Base-by-base conservation (phyloP, 2,329 filamentous ascomycete genomes). In the Sphaerulina vaccinii region DNA sequence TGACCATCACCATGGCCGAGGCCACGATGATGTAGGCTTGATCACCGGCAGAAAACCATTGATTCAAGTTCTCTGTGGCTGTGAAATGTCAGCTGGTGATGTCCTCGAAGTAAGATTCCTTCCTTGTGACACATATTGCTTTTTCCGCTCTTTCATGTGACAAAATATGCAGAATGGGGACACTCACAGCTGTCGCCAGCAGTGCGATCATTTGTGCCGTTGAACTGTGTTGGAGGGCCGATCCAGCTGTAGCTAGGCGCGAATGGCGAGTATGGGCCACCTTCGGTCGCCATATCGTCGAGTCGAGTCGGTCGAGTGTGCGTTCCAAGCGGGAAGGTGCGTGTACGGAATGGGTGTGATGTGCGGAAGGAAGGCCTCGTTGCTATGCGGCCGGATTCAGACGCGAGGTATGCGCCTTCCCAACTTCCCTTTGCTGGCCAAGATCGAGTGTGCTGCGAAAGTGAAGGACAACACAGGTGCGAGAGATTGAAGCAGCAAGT, bases 1-100 rank as follows among this genome's bases (percentile, higher is more conserved):
- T 99, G 74, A 96, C 76, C 75, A 97, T 75, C 60, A 97, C 92
- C 86, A 97, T 95, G 70, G 88, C 91, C 55, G 91, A 83, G 55
- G 88, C 80, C 65, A 97, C 73, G 71, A 97, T 80, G 72, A 97
- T 97, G 77, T 88, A 97, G 69, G 91, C 89, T 75, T 91, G 87
- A 73, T 99, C 93, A 66, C 93, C 93, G 5, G 90, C 78, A 62
- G 88, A 81, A 74, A 87, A 97, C 89, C 90, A 95, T 83, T 95
- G 90, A 79, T 97, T 97, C 69, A 96, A 73, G 75, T 97, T 96
- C 67, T 89, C 85, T 68, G 77, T 81, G 63, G 79, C 91, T 96
- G 69, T 60, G 52, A 29, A 35, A 39, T 29, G 45, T 56, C 33
- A 56, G 54, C 46, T 13, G 19, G 19, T 43, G 21, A 5, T n/a